phyloP scores from a whole-genome alignment of 805 yeast genomes.

The Pichia gijzeniarum region DNA sequence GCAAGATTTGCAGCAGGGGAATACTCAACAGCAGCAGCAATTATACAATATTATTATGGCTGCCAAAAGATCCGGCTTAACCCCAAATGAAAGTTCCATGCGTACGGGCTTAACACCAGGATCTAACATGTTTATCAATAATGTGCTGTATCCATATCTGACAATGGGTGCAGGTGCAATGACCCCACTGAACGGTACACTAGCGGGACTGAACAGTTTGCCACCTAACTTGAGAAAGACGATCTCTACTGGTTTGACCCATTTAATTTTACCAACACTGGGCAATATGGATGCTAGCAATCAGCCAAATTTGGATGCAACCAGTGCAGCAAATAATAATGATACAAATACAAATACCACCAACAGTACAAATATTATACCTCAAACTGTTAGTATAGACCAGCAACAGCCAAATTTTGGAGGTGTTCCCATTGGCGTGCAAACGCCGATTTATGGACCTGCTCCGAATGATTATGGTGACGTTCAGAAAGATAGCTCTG shows the following conservation, averaged over 20 bases:
- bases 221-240: neutral
- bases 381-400: neutral
- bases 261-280: conserved; percentile 4
- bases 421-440: neutral
- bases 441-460: neutral
- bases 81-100: conserved; percentile 69
- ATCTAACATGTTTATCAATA: conserved; percentile 27
- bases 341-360: no score
- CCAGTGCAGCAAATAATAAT: neutral
- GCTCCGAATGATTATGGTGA: neutral
- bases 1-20: conserved; percentile 9
- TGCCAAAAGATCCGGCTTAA: conserved; percentile 49
- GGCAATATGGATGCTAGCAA: neutral
- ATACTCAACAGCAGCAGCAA: conserved; percentile 20
- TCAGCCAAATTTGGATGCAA: neutral
- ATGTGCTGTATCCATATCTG: conserved; percentile 18
- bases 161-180: conserved; percentile 23
- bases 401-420: neutral
- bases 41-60: conserved; percentile 20
- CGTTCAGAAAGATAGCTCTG: neutral
- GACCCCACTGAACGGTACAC: conserved; percentile 12
- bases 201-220: no score
- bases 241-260: conserved; percentile 5
- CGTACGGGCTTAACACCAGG: conserved; percentile 73
- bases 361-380: no score